Base-by-base conservation (phyloP, 495 filamentous ascomycete species). In the Bacidia gigantensis region DNA sequence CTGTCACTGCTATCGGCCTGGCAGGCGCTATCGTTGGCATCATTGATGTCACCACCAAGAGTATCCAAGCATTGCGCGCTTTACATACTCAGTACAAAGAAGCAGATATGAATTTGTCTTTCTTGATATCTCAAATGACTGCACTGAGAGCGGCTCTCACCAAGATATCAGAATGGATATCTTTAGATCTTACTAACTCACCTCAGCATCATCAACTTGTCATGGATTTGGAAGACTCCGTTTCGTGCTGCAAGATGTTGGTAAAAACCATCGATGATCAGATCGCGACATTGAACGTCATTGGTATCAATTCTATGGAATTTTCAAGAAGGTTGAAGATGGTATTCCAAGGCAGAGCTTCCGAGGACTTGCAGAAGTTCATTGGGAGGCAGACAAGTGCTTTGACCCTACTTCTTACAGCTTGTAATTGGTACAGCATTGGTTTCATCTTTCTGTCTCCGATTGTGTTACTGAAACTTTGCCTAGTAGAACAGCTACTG, bases 381-480 rank as follows among this genome's bases (percentile, higher is more conserved):
- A 18, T 57, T 40, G 26, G 50, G 26, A 12, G 35, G 11, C 55
- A 57, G 24, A 51, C 52, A n/a, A 56, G 52, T 29, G 45, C 53
- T 41, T 46, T 57, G 23, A 57, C 46, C 25, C 39, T 56, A 18
- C 55, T 57, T 12, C 51, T 57, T 14, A 56, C 53, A 1, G 52
- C 51, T 9, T 51, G 24, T 22, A 23, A 42, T 24, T 56, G 41
- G 53, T 56, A 54, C 17, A 35, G 2, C n/a, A 32, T 24, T 11
- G 22, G 17, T 39, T 9, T 20, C 26, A 49, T 17, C 17, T 18
- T 24, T 22, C 10, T 22, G 7, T 11, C 18, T 7, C 14, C 14
- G 7, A 5, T 7, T 35, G 29, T 35, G 7, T 14, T 35, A 35
- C 29, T 24, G 17, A 26, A 7, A 11, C 25, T 26, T 52, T 17